Evolutionary conservation across 257 asterid genomes (phyloP).

Genomic region (Solanum commersonii): DNA sequence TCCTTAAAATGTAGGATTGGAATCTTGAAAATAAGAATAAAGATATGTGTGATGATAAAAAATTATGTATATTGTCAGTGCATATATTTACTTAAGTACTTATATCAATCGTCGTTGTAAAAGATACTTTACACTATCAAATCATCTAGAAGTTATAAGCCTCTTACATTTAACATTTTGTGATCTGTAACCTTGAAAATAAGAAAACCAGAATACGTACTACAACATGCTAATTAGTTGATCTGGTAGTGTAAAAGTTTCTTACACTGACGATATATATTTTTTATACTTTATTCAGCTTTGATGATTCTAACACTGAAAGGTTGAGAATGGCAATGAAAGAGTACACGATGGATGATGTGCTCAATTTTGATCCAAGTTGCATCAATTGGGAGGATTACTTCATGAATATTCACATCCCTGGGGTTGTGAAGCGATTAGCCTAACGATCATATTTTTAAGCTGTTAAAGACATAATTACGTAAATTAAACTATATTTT

Average conservation of each 20-base stretch:
- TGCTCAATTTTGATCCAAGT: slow-evolving; percentile 38
- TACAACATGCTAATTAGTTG: background rate
- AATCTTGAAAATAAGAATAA: background rate
- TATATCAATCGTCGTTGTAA: background rate
- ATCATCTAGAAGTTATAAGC: background rate
- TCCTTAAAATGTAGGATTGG: background rate
- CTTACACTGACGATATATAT: background rate
- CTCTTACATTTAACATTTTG: background rate
- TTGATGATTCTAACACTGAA: slow-evolving; percentile 52
- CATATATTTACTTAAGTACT: background rate
- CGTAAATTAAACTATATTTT: background rate
- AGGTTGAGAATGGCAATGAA: slow-evolving; percentile 18
- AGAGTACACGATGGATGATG: slow-evolving; percentile 12
- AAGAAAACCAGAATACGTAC: background rate
- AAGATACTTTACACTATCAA: background rate
- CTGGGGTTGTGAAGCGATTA: slow-evolving; percentile 30
- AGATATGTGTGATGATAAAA: background rate
- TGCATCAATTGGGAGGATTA: slow-evolving; percentile 51
- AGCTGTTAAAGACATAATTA: background rate
- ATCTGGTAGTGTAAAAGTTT: background rate
- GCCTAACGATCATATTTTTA: background rate
- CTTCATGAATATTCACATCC: slow-evolving; percentile 38
- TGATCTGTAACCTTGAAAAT: background rate
- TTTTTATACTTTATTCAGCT: slow-evolving; percentile 13
- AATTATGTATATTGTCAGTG: background rate